Base-by-base conservation (phyloP, 352 stramenopile species). In the Phytophthora capsici region DNA sequence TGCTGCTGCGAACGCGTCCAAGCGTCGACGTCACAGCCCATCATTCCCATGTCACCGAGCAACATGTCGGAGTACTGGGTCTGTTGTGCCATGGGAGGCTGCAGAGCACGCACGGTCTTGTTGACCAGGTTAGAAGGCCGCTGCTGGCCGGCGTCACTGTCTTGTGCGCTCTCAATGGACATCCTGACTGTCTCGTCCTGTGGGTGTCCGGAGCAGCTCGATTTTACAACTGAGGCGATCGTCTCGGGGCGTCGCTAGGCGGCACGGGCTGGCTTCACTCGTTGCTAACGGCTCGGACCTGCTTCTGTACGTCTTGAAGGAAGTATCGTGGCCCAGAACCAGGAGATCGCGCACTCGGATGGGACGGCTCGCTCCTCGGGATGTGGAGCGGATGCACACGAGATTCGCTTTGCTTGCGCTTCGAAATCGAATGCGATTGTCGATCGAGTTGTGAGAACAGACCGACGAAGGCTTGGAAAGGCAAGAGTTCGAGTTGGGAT, bases 21-120 rank as follows among this genome's bases (percentile, higher is more conserved):
- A 6, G 72, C 62, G 48, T 87, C 78, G 23, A 89, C 78, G 41
- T 92, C 81, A 38, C 78, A 75, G 60, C 77, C 77, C 77, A 93
- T 89, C 70, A 91, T 86, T 34, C 66, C 68, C 57, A 91, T 88
- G 26, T 89, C 80, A 30, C 69, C 74, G 0, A 93, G 77, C 30
- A 93, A 66, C 58, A 83, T 77, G 63, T 93, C 80, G 28, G 60
- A 56, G 53, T 71, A 77, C 36, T 65, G 69, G 6, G 51, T 50
- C 46, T 66, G 69, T 13, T 71, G 71, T 34, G 66, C 37, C 48
- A 77, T 67, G 22, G 48, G 53, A 17, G 56, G 40, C 51, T 64
- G 62, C 16, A 67, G 57, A 19, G 20, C 4, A 19, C 32, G 32
- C 46, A 50, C 58, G 6, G 48, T 48, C 47, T 75, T 65, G 46